Base-by-base conservation (phyloP, 1,139 yeast genomes). In the Suhomyces choctaworum region DNA sequence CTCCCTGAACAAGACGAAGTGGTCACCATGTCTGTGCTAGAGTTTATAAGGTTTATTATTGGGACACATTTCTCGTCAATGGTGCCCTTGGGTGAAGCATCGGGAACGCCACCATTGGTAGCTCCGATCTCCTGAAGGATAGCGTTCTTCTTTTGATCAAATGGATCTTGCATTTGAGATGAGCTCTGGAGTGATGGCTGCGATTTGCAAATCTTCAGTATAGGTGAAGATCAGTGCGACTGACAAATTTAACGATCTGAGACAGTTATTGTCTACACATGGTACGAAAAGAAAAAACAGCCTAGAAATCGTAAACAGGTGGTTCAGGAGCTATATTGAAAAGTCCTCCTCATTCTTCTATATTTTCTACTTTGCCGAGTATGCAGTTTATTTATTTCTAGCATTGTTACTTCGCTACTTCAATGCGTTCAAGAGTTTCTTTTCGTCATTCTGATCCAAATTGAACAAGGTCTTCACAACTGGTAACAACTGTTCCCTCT, bases 1-100 rank as follows among this genome's bases (percentile, higher is more conserved):
- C 96, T 64, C 1, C 96, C 96, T 0, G 95, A 85, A 46, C 96
- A 87, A 10, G 94, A 82, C 1, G 95, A 84, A 0, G 96, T 86
- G 2, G 95, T 87, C 7, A 87, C 92, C 80, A 84, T 75, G 48
- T 83, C 79, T 0, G 60, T 50, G 46, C 78, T 77, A 2, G 71
- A 48, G 50, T 87, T 87, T 48, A 87, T 82, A 22, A 80, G 58
- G 13, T 76, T 58, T 40, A 87, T 85, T 16, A 87, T 70, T 2
- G 95, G 95, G 12, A 82, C 51, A 46, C 95, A 81, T 23, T 73
- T 64, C 34, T 63, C 78, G 60, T 87, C 96, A 11, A 87, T 80
- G 1, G 87, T 73, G 1, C 96, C 96, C 50, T 87, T 88, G 11
- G 96, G 96, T 1, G 95, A 84, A 1, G 81, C 70, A 56, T 86